These are phyloP conservation scores for Ophiostoma triangulosporum DNA, from an alignment of 2,329 filamentous ascomycete genomes.

Conservation along the genomic window DNA sequence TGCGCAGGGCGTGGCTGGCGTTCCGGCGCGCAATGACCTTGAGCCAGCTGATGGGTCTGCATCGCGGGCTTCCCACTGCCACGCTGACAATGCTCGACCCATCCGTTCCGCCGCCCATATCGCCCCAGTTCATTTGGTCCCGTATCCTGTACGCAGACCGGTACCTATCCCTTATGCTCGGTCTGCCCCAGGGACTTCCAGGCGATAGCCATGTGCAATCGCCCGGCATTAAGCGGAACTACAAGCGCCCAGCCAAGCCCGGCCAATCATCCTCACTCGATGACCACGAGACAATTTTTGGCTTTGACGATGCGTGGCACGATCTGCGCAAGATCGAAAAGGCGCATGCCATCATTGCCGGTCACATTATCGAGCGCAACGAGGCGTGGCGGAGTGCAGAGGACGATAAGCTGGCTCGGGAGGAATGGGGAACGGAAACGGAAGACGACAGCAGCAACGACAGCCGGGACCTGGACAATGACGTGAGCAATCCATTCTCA, in stretches of 20 bases:
- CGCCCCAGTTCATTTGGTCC: constrained; percentile 31
- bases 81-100: constrained; percentile 17
- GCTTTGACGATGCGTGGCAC: neutral
- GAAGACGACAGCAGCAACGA: neutral
- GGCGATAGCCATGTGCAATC: constrained; percentile 3
- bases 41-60: constrained; percentile 12
- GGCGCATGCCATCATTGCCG: constrained; percentile 21
- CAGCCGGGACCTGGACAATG: constrained; percentile 15
- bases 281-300: neutral
- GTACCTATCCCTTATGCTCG: constrained; percentile 34
- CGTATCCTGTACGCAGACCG: constrained; percentile 32
- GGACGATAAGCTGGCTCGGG: neutral
- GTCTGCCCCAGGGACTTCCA: constrained; percentile 26
- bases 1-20: constrained; percentile 32
- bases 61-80: constrained; percentile 1
- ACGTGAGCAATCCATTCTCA: constrained; percentile 15
- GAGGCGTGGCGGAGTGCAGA: constrained; percentile 9
- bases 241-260: neutral
- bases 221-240: neutral
- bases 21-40: constrained; percentile 29
- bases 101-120: constrained; percentile 15
- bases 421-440: neutral
- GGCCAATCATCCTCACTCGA: neutral
- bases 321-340: constrained; percentile 22
- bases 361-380: constrained; percentile 27